These are phyloP conservation scores for Leccinum truebloodii DNA, from an alignment of 768 basidiomycete genomes.

Conservation along the genomic window DNA sequence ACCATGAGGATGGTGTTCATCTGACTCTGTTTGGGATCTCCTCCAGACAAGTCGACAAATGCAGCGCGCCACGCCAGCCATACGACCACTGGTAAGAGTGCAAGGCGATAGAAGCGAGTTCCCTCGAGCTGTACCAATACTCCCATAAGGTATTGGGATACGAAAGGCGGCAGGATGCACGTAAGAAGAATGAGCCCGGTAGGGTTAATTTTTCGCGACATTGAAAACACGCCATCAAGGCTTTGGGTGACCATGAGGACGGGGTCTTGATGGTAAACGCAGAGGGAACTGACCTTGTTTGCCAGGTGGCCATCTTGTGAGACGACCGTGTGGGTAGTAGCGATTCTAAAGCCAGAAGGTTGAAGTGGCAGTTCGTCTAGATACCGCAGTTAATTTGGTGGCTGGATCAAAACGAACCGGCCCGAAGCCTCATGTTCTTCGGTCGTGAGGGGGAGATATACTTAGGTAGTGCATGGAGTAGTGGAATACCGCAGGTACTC, in stretches of 20 bases:
- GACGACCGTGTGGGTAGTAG: not conserved
- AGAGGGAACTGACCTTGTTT: not conserved
- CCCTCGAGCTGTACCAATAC: conserved; percentile 51
- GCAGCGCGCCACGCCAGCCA: conserved; percentile 45
- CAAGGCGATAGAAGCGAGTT: conserved; percentile 42
- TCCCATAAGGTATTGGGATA: conserved; percentile 52
- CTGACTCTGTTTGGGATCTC: conserved; percentile 11
- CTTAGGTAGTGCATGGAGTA: no score
- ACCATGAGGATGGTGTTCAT: conserved; percentile 24
- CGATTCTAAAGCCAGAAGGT: not conserved
- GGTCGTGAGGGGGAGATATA: no score
- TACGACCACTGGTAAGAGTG: conserved; percentile 48
- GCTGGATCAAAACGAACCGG: no score
- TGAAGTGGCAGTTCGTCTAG: not conserved
- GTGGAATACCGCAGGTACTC: no score
- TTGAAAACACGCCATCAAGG: conserved; percentile 4
- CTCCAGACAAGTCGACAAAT: conserved; percentile 25
- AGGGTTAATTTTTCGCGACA: conserved; percentile 8
- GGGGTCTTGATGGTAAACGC: not conserved
- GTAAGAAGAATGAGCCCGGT: conserved; percentile 28
- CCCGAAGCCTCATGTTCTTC: no score
- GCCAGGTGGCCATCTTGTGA: not conserved
- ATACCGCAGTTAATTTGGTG: no score
- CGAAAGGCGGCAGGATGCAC: conserved; percentile 44
- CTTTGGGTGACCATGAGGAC: not conserved